Base-by-base conservation (phyloP, 1,284 basidiomycete species). In the Gymnopus androsaceus region DNA sequence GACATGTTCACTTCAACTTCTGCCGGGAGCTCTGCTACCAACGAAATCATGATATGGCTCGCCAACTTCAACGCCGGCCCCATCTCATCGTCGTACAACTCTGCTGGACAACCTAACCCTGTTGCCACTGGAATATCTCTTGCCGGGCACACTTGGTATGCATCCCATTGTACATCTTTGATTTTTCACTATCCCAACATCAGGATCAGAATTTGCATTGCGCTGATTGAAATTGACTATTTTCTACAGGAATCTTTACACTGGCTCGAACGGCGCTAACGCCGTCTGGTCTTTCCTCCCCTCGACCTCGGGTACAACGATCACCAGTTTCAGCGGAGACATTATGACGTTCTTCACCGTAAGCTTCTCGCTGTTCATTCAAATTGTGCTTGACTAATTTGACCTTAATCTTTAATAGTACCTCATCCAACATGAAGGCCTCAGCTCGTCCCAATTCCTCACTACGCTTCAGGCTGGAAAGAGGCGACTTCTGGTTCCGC, bases 11-110 rank as follows among this genome's bases (percentile, higher is more conserved):
- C 85, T 0, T 78, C 84, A 1, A 68, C 67, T 56, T 72, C 72
- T 1, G 46, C 81, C 27, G 77, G 77, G 2, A 84, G 84, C 19
- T 69, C 73, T 19, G 75, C 77, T 58, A 73, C 71, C 33, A 77
- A 82, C 63, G 86, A 88, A 65, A 77, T 86, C 60, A 88, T 88
- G 85, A 69, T 88, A 56, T 88, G 86, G 85, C 75, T 87, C 12
- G 83, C 74, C 5, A 83, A 81, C 64, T 75, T 69, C 71, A 79
- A 80, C 59, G 77, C 84, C 6, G 77, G 77, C 1, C 85, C 85
- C 4, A 85, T 87, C 62, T 82, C 82, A n/a, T 68, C 70, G 28
- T 30, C 59, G 0, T 86, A 83, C 66, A 71, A 70, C 61, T 67
- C 75, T 1, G 58, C 72, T 36, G 83, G 83, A 4, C 66, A 73